Evolutionary conservation across 495 filamentous ascomycete genomes (phyloP), one percentile per base, ranked within the genome.

Genomic region (Trichocladium antarcticum): DNA sequence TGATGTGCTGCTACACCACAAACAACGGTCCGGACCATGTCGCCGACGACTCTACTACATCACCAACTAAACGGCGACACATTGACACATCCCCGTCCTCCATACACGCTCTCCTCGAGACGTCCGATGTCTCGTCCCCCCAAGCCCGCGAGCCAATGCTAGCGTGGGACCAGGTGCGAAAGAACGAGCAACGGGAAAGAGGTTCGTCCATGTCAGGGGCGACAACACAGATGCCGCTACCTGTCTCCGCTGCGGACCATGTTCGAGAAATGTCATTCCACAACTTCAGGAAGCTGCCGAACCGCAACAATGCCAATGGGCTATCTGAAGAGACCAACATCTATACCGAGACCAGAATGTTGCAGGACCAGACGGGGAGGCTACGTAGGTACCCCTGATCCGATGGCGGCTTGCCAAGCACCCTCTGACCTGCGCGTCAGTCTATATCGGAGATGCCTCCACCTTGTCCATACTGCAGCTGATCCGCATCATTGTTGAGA

Each of bases 361-460:
- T 83, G 42, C 70, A 75, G 53, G 79, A 82, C 55, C 69, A 68
- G 24, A 78, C 71, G 1, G 74, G 76, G 9, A 65, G 75, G 57
- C 59, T 80, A 46, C 65, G 76, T 78, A 65, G 59, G 76, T 75
- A 10, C 41, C 38, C 37, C 28, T 16, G 29, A 22, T 19, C 39
- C 22, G 21, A n/a, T 9, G 9, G 16, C 19, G 36, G 24, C 15
- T 8, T 24, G 42, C 24, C 14, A 24, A 19, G n/a, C 40, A 16
- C n/a, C 8, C 17, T 45, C 54, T 50, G 22, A 47, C 40, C 14
- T 5, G 28, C 20, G 9, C 22, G 45, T 16, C 20, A 78, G 71
- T 79, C 41, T 88, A 87, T 54, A 74, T 88, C 49, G 84, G 83
- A 22, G 82, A 88, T 55, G 81, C 83, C 0, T 82, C 82, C 1